Evolutionary conservation across 2,329 filamentous ascomycete genomes (phyloP).

Genomic region (Phoma herbarum): DNA sequence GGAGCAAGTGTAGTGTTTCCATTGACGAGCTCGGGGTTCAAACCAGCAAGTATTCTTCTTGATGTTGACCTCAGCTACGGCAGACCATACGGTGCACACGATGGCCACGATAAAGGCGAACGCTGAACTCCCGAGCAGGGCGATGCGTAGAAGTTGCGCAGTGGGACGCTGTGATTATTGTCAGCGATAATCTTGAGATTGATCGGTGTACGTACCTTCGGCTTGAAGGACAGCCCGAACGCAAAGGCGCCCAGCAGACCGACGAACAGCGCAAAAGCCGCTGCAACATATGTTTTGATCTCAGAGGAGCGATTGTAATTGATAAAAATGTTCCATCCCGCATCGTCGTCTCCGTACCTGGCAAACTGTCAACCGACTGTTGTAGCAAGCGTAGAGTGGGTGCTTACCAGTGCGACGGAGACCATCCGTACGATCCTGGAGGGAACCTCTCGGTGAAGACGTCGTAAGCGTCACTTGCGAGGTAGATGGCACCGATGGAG

Average conservation of each 20-base stretch:
- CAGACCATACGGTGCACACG: slow-evolving; percentile 3
- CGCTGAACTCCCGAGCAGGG: background rate
- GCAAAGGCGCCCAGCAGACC: background rate
- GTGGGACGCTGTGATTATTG: background rate
- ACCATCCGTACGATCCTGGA: slow-evolving; percentile 1
- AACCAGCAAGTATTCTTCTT: background rate
- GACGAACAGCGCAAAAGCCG: background rate
- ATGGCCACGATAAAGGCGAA: background rate
- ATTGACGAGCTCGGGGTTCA: background rate
- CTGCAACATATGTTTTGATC: slow-evolving; percentile 11
- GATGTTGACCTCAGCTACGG: background rate
- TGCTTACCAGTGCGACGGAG: background rate
- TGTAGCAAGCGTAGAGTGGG: background rate
- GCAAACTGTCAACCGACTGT: background rate
- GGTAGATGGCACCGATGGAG: slow-evolving; percentile 1
- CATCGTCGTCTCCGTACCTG: background rate
- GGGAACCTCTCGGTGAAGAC: slow-evolving; percentile 1
- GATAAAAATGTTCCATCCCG: slow-evolving; percentile 1
- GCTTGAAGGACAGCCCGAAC: slow-evolving; percentile 6
- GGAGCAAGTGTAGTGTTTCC: slow-evolving; percentile 2
- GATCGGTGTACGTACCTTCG: background rate
- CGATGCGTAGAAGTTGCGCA: background rate
- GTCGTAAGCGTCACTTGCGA: slow-evolving; percentile 7
- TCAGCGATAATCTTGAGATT: too few species aligned
- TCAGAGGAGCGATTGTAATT: slow-evolving; percentile 4